Conservation (phyloP, 108 stramenopile species). For the Cyclotella choctawhatcheeana region DNA sequence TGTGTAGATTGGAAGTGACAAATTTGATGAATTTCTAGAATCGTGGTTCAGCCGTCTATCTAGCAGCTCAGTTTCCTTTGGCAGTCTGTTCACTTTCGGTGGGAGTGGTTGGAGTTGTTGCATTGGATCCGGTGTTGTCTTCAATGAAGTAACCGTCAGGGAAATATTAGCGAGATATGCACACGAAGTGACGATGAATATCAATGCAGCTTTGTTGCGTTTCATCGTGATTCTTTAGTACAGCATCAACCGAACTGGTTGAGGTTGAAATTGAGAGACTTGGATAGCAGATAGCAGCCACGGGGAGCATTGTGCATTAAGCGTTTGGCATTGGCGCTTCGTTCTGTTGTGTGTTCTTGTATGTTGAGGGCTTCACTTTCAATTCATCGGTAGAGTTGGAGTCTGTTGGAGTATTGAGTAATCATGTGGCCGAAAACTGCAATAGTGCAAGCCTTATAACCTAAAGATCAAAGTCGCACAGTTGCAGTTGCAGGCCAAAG, state of each 20-base stretch:
- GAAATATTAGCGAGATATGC: not conserved
- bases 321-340: too few species aligned
- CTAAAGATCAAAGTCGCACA: too few species aligned
- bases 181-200: not conserved
- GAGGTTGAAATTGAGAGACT: not conserved
- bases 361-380: too few species aligned
- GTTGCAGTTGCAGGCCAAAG: too few species aligned
- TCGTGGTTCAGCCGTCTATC: not conserved
- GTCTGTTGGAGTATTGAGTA: too few species aligned
- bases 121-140: not conserved
- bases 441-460: too few species aligned
- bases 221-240: not conserved
- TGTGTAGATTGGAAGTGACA: constrained; percentile 18
- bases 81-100: too few species aligned
- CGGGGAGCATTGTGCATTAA: too few species aligned
- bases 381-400: too few species aligned
- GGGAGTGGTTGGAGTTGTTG: constrained; percentile 3
- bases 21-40: not conserved
- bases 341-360: too few species aligned
- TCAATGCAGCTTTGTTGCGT: not conserved
- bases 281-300: too few species aligned
- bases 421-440: too few species aligned
- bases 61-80: not conserved
- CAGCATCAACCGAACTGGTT: not conserved
- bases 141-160: not conserved